phyloP scores from a whole-genome alignment of 1,139 yeast species.

The Pichia sp. region DNA sequence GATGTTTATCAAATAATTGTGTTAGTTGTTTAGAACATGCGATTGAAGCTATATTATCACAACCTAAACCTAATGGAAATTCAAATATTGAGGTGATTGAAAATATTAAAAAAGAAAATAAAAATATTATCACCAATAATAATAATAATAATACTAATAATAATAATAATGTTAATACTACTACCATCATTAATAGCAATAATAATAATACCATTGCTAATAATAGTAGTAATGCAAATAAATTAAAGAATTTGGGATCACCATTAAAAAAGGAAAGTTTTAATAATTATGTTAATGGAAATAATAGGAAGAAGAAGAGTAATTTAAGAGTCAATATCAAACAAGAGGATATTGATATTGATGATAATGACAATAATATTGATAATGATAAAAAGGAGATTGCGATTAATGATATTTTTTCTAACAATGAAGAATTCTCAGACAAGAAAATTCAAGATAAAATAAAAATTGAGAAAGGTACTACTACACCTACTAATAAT shows the following conservation, averaged over 20 bases:
- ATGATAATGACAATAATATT: neutral
- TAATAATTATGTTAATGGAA: neutral
- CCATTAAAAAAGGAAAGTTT: constrained; percentile 18
- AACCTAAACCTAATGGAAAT: constrained; percentile 22
- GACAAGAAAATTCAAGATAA: too few relatives aligned
- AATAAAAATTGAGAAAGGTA: neutral
- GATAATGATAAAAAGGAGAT: constrained; percentile 11
- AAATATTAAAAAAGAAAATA: constrained; percentile 17
- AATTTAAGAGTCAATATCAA: neutral
- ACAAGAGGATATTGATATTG: neutral
- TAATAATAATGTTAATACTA: too few relatives aligned
- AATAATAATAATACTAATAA: too few relatives aligned
- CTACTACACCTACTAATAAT: neutral
- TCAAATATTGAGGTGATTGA: neutral
- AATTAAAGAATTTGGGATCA: constrained; percentile 14
- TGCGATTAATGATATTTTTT: constrained; percentile 29
- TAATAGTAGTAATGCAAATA: too few relatives aligned
- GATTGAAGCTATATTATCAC: constrained; percentile 43
- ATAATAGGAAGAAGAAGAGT: neutral
- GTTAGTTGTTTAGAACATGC: constrained; percentile 52
- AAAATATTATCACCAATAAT: too few relatives aligned
- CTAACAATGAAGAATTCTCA: constrained; percentile 3
- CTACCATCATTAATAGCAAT: too few relatives aligned
- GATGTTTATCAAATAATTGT: constrained; percentile 53
- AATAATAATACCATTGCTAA: too few relatives aligned